Conservation (phyloP, 495 filamentous ascomycete genomes). For the Evansstolkia leycettana region DNA sequence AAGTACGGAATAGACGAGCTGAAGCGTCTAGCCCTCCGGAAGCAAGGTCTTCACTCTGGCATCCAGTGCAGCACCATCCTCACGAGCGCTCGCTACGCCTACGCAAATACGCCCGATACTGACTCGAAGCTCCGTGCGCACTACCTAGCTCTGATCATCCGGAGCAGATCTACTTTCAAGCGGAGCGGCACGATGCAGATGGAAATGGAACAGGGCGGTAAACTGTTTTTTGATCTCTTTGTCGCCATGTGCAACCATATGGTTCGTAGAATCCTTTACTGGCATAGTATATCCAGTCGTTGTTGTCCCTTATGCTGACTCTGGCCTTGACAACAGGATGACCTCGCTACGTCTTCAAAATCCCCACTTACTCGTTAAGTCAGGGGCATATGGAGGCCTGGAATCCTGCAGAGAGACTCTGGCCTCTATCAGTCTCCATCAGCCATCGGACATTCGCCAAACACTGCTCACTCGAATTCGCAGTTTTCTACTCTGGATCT, state of each 20-base stretch:
- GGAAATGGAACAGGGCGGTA: constrained; percentile 81
- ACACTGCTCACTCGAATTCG: too few relatives aligned
- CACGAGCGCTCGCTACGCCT: constrained; percentile 71
- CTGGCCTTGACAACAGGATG: constrained; percentile 16
- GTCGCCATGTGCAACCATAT: constrained; percentile 90
- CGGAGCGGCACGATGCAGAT: constrained; percentile 91
- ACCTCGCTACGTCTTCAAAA: constrained; percentile 13
- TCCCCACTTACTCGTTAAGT: constrained; percentile 3
- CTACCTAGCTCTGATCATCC: constrained; percentile 85
- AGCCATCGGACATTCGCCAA: too few relatives aligned
- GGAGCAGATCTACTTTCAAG: constrained; percentile 76
- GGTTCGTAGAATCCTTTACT: constrained; percentile 25
- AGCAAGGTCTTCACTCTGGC: constrained; percentile 73
- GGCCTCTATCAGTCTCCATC: neutral
- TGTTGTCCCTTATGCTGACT: constrained; percentile 3
- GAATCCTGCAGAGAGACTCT: too few relatives aligned
- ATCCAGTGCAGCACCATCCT: constrained; percentile 79
- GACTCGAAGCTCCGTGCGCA: constrained; percentile 84
- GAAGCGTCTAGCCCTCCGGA: constrained; percentile 69
- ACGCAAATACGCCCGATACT: constrained; percentile 75
- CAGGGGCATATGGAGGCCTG: too few relatives aligned
- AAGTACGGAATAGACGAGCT: constrained; percentile 71
- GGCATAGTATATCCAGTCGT: too few relatives aligned
- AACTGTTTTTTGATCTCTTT: constrained; percentile 87
- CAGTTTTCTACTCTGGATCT: too few relatives aligned